Percentiles rank a stretch among this genome's conserved stretches.
These are phyloP conservation scores for Moesziomyces antarcticus DNA, from an alignment of 1,284 basidiomycete genomes.

Conservation along the genomic window DNA sequence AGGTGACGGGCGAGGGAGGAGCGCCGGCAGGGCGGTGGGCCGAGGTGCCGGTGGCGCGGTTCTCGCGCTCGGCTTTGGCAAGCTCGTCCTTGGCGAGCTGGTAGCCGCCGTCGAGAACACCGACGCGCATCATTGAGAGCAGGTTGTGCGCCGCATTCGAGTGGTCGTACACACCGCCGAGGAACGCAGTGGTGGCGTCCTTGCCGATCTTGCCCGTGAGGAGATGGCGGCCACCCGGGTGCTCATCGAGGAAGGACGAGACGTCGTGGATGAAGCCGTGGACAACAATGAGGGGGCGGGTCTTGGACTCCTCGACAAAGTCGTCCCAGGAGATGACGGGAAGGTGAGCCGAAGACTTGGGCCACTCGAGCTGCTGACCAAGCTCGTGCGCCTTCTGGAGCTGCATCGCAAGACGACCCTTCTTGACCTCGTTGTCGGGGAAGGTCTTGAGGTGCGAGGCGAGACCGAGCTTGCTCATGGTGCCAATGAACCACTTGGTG, in stretches of 20 bases:
- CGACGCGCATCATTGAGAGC: slow-evolving; percentile 66
- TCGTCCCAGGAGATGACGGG: slow-evolving; percentile 67
- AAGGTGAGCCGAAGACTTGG: slow-evolving; percentile 61
- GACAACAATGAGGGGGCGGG: slow-evolving; percentile 61
- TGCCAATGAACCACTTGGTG: slow-evolving; percentile 66
- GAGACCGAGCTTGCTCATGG: slow-evolving; percentile 58
- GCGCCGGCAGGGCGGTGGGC: slow-evolving; percentile 45
- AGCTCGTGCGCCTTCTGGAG: slow-evolving; percentile 57
- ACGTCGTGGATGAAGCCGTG: slow-evolving; percentile 67
- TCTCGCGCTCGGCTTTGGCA: slow-evolving; percentile 44
- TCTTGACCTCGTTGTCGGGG: slow-evolving; percentile 67
- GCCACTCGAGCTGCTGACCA: slow-evolving; percentile 53
- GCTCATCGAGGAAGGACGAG: slow-evolving; percentile 63
- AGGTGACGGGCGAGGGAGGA: slow-evolving; percentile 52
- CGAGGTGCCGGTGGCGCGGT: slow-evolving; percentile 41
- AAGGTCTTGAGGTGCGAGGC: slow-evolving; percentile 66
- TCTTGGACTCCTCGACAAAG: slow-evolving; percentile 64
- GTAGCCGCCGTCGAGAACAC: slow-evolving; percentile 66
- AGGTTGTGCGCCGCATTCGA: slow-evolving; percentile 66
- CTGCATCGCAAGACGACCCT: slow-evolving; percentile 66
- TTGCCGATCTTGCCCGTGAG: slow-evolving; percentile 62
- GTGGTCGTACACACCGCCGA: slow-evolving; percentile 66
- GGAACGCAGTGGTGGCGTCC: slow-evolving; percentile 66
- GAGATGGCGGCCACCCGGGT: slow-evolving; percentile 65
- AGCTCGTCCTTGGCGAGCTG: slow-evolving; percentile 59